Base-by-base conservation (phyloP, 1,284 basidiomycete species). In the Vanrija pseudolonga region DNA sequence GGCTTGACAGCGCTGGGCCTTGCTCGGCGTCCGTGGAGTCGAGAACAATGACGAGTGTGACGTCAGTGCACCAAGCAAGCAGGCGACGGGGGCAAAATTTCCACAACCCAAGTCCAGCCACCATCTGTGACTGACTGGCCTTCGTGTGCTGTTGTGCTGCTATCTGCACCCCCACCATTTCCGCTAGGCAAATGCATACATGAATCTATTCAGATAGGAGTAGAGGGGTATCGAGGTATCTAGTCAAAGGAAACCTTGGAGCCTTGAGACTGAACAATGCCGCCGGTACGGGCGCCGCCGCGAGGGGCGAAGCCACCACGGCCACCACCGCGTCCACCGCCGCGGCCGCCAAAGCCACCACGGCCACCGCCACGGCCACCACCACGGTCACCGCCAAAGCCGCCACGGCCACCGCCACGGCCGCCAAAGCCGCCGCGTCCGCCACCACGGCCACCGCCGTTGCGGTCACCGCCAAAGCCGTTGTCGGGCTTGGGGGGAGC, bases 171-270 rank as follows among this genome's bases (percentile, higher is more conserved):
- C n/a, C n/a, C n/a, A n/a, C n/a, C n/a, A n/a, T 14, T 32, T 32
- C 14, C 32, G 32, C 12, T 49, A 42, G 39, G 40, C 41, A 39
- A 47, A 49, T 49, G 47, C 47, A 49, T 49, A 49, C 47, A 49
- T 49, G 47, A 49, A 42, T 49, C 47, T 49, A 49, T 49, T 49
- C 47, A 49, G 20, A 40, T 32, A 32, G 32, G 32, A 32, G 26
- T 15, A 32, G 32, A 32, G 32, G 32, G 32, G 32, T 32, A 32
- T 32, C 32, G 32, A 32, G 32, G 32, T 32, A 32, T 32, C 32
- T 79, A 80, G 69, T 80, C 80, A 72, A 94, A 95, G 18, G 84
- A 88, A 57, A 82, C 86, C 81, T 93, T 95, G 77, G 82, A 87
- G 64, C 93, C 93, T 65, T 86, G 83, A 55, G 84, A 84, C 28